Evolutionary conservation across 176 grass and related monocot genomes (phyloP), one percentile per base, ranked within the genome.

Genomic region (Avena eriantha): DNA sequence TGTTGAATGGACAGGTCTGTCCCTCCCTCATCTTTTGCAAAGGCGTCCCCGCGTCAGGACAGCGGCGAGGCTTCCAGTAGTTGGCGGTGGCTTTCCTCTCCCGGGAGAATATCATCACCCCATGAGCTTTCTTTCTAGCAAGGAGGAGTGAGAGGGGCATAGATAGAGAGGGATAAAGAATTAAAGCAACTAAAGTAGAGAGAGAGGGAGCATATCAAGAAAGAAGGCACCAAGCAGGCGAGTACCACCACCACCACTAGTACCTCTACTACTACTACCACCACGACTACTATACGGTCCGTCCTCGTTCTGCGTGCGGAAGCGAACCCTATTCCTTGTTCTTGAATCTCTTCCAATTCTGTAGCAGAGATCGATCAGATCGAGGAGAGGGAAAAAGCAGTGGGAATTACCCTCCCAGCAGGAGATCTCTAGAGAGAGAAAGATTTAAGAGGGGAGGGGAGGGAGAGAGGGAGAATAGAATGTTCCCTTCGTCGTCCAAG

Each of bases 291-390:
- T 79, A 73, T 78, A n/a, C 64, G 35, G 26, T 84, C 67, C 8
- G 14, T 47, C 8, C 89, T 91, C 50, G 85, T 80, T 87, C 68
- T 51, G 80, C 73, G 79, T 81, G 90, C 87, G 41, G 64, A 63
- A 93, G 79, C 78, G 96, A 92, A 98, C 96, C 96, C 95, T 95
- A 95, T 95, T 98, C 96, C 90, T 86, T 98, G 90, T 95, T 89
- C 92, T 92, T 98, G 93, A 92, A 98, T 98, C 93, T 98, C 96
- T 86, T 88, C 96, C 88, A 80, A 93, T 80, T 87, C 88, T 48
- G 79, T 86, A 88, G 83, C 88, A 73, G 81, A 91, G 79, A 72
- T 86, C 50, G 49, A 76, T 86, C 83, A 86, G 88, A 67, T 67
- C 64, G 29, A 67, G 64, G 64, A 90, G 91, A 91, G 85, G 41